These are phyloP conservation scores for Austropuccinia psidii DNA, from an alignment of 1,284 basidiomycete species.

Conservation along the genomic window DNA sequence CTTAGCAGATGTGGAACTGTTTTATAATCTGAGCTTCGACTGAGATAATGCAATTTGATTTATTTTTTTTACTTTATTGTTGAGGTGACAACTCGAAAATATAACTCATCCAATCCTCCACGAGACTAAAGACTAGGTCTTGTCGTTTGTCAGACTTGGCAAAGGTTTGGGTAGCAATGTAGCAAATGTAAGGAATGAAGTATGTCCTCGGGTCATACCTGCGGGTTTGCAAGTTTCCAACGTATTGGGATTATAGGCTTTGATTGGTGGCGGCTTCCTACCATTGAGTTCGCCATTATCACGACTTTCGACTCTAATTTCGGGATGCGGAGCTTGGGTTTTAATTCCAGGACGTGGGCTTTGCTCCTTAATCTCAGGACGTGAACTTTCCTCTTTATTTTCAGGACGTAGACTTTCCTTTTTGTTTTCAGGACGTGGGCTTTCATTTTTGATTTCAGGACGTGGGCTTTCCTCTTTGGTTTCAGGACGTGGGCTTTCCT, in stretches of 20 bases:
- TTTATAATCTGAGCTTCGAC: no score
- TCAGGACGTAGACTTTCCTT: neutral
- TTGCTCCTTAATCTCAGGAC: neutral
- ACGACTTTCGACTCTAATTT: neutral
- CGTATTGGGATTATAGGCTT: neutral
- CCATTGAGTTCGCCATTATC: neutral
- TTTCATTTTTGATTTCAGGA: neutral
- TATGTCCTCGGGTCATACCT: constrained; percentile 32
- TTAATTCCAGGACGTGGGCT: neutral
- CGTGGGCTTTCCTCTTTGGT: neutral
- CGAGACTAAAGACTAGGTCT: no score
- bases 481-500: neutral
- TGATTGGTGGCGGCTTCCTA: neutral
- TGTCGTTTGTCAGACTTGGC: no score
- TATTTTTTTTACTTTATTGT: no score
- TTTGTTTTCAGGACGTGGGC: neutral
- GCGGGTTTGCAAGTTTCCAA: constrained; percentile 34
- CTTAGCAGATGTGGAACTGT: no score
- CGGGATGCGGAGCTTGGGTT: neutral
- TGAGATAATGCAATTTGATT: no score
- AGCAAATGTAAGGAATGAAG: constrained; percentile 37
- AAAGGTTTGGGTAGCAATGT: constrained; percentile 12
- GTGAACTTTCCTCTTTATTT: neutral
- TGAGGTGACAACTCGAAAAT: no score
- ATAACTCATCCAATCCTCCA: no score